Evolutionary conservation across 192 early-diverging fungal species (phyloP).

Genomic region (Glomus cerebriforme): DNA sequence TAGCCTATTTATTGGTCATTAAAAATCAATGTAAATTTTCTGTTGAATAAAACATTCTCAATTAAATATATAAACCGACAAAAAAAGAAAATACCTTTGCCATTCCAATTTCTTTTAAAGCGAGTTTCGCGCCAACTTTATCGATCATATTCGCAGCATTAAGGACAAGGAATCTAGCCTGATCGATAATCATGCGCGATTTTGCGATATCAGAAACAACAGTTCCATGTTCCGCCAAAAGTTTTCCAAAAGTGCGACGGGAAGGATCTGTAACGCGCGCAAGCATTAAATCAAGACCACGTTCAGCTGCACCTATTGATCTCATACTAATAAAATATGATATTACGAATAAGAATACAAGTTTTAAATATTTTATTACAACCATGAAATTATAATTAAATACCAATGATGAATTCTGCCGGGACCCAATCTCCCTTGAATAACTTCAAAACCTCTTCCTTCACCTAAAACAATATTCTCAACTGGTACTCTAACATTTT

Average conservation of each 20-base stretch:
- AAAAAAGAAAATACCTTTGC: conserved; percentile 71
- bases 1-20: conserved; percentile 33
- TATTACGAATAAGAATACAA: not conserved
- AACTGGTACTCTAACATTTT: conserved; percentile 82
- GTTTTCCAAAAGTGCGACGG: conserved; percentile 86
- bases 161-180: conserved; percentile 90
- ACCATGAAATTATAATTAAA: not conserved
- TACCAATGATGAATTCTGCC: conserved; percentile 97
- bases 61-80: not conserved
- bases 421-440: conserved; percentile 96
- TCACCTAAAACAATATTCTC: conserved; percentile 91
- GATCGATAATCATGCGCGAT: conserved; percentile 90
- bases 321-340: conserved; percentile 66
- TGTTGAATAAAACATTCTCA: not conserved
- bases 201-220: conserved; percentile 79
- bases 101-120: conserved; percentile 95
- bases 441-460: conserved; percentile 97
- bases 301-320: conserved; percentile 89
- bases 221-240: conserved; percentile 82
- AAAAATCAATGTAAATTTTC: not conserved
- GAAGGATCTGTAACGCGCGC: conserved; percentile 74
- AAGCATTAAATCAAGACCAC: conserved; percentile 86
- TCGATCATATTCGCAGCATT: conserved; percentile 93
- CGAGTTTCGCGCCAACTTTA: conserved; percentile 80
- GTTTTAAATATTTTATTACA: not conserved